Evolutionary conservation across 495 filamentous ascomycete species (phyloP).

Genomic region (Podospora sp.): DNA sequence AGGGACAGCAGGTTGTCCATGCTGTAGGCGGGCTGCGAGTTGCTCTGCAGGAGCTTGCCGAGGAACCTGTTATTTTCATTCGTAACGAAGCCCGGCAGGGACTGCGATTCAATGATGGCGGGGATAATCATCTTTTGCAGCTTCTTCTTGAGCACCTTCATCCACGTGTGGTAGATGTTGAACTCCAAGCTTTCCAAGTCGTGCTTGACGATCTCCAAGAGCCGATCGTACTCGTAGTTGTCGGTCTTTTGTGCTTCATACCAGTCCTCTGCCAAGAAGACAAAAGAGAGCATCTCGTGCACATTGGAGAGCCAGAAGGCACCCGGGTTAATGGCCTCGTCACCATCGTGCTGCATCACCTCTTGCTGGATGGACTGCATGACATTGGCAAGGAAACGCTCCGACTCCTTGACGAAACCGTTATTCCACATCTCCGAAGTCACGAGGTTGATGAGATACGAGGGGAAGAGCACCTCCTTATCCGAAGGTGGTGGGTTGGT

Average conservation of each 20-base stretch:
- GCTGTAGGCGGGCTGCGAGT: slow-evolving; percentile 87
- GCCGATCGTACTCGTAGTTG: slow-evolving; percentile 97
- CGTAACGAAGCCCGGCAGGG: slow-evolving; percentile 95
- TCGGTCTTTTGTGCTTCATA: slow-evolving; percentile 99
- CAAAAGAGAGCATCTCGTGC: slow-evolving; percentile 99
- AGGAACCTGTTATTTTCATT: slow-evolving; percentile 98
- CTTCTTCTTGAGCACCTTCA: slow-evolving; percentile 99
- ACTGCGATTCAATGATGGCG: slow-evolving; percentile 98
- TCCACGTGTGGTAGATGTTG: slow-evolving; percentile 99
- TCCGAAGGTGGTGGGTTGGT: slow-evolving; percentile 86
- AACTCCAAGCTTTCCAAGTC: slow-evolving; percentile 98
- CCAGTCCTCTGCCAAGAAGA: slow-evolving; percentile 99
- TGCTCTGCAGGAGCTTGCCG: slow-evolving; percentile 89
- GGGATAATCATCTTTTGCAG: slow-evolving; percentile 99
- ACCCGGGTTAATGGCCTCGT: slow-evolving; percentile 95
- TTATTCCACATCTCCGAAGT: slow-evolving; percentile 99
- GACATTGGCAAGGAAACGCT: slow-evolving; percentile 97
- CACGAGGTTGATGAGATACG: slow-evolving; percentile 98
- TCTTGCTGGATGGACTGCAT: slow-evolving; percentile 99
- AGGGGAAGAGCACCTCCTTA: slow-evolving; percentile 98
- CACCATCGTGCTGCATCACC: slow-evolving; percentile 97
- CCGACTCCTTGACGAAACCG: slow-evolving; percentile 98
- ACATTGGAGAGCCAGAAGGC: slow-evolving; percentile 99
- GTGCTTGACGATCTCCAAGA: slow-evolving; percentile 98
- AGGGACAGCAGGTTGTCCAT: slow-evolving; percentile 99